These are phyloP conservation scores for Peniophora sp. DNA, from an alignment of 1,284 basidiomycete species.

Conservation along the genomic window DNA sequence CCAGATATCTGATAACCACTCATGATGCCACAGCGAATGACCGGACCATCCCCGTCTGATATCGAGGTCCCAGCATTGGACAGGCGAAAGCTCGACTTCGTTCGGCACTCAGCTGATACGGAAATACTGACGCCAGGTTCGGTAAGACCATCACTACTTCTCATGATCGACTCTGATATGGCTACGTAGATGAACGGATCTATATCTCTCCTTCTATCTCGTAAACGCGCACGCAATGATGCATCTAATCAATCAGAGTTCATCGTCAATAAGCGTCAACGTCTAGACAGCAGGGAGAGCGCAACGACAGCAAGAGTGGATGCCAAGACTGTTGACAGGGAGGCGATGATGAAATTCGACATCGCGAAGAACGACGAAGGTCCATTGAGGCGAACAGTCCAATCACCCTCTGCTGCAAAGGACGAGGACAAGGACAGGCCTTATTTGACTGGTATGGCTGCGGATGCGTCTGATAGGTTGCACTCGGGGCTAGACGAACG, in stretches of 20 bases:
- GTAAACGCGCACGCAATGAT: constrained; percentile 61
- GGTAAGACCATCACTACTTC: constrained; percentile 35
- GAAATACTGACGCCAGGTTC: constrained; percentile 46
- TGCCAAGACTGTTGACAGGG: constrained; percentile 60
- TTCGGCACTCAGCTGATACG: constrained; percentile 35
- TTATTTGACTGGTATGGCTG: constrained; percentile 14
- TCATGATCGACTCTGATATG: background rate
- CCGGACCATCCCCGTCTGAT: too few relatives aligned
- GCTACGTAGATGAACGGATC: constrained; percentile 50
- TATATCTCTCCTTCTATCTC: constrained; percentile 61
- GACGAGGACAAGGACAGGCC: constrained; percentile 10
- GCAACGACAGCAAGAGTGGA: constrained; percentile 66
- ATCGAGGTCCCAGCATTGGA: constrained; percentile 30
- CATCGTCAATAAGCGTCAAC: constrained; percentile 47
- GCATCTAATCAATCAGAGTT: constrained; percentile 71
- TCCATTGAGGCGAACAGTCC: constrained; percentile 54
- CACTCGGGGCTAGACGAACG: constrained; percentile 57
- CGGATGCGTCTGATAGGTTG: too few relatives aligned
- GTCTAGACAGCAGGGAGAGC: constrained; percentile 14
- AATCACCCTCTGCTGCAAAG: constrained; percentile 9
- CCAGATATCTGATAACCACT: too few relatives aligned
- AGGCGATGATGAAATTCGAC: constrained; percentile 75
- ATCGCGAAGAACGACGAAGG: constrained; percentile 75
- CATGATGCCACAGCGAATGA: too few relatives aligned
- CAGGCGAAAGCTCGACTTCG: constrained; percentile 57